Evolutionary conservation across 768 basidiomycete species (phyloP).

Genomic region (Lentinus tigrinus): DNA sequence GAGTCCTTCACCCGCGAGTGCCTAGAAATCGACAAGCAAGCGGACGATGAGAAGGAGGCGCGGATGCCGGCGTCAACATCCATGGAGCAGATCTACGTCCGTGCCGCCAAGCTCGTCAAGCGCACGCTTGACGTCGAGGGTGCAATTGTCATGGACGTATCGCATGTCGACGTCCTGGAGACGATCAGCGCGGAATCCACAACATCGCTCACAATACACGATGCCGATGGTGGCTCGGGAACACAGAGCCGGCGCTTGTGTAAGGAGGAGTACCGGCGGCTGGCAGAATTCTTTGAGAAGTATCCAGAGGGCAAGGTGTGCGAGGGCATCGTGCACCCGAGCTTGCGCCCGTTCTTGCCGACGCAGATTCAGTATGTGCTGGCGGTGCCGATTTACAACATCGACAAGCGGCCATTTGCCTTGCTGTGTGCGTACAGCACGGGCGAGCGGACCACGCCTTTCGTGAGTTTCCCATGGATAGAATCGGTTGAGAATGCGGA

Average conservation of each 20-base stretch:
- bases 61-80: conserved; percentile 30
- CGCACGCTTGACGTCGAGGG: conserved; percentile 91
- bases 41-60: conserved; percentile 37
- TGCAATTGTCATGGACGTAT: conserved; percentile 89
- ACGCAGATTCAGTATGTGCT: conserved; percentile 82
- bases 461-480: conserved; percentile 49
- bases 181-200: conserved; percentile 57
- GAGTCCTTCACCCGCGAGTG: conserved; percentile 95
- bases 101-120: conserved; percentile 86
- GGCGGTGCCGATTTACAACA: conserved; percentile 89
- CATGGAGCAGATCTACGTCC: conserved; percentile 91
- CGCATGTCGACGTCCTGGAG: conserved; percentile 86
- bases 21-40: conserved; percentile 79
- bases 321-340: conserved; percentile 82
- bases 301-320: conserved; percentile 85
- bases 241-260: conserved; percentile 50
- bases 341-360: conserved; percentile 81
- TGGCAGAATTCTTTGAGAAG: conserved; percentile 75
- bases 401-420: conserved; percentile 90
- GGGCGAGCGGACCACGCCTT: conserved; percentile 75
- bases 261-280: conserved; percentile 68
- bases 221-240: conserved; percentile 56
- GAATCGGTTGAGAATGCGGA: not conserved
- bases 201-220: conserved; percentile 69
- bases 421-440: conserved; percentile 90